Base-by-base conservation (phyloP, 176 grass and related monocot species). In the Cocos nucifera region DNA sequence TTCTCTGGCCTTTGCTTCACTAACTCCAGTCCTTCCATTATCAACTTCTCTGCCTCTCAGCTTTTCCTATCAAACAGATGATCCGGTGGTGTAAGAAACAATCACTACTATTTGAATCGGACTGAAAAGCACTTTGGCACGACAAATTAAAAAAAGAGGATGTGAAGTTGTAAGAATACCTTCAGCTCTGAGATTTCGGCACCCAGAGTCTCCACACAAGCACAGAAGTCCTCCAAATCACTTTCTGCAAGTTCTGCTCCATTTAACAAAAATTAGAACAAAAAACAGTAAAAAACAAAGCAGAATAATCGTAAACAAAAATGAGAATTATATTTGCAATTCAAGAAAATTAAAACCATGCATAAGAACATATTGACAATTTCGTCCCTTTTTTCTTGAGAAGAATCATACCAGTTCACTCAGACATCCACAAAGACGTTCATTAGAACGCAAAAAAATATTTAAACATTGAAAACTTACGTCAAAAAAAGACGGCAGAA, bases 111-210 rank as follows among this genome's bases (percentile, higher is more conserved):
- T 44, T 44, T 44, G 9, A 44, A 44, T 12, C 14, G 35, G 35
- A 44, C 35, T 6, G 2, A 44, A 44, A 14, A 44, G 35, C 35
- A 12, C 35, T 44, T 12, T 44, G 35, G 35, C 35, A 12, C 14
- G 35, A 9, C 10, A 44, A 44, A 44, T 14, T 14, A 10, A 44
- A 12, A 8, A 44, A 44, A 44, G 35, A 9, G 8, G 1, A 14
- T 59, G 23, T 4, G 15, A 22, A 28, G 9, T 18, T 50, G 22
- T 10, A 51, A 59, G 39, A 57, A 17, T 70, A 88, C 85, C 73
- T 80, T 83, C 10, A 89, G 27, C 6, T 73, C 23, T n/a, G 28
- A 3, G 14, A 77, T 81, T 79, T 89, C 82, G 3, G 48, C 67
- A 32, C 60, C 35, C 69, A 89, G 70, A 69, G 52, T 50, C 21